A percentile compares a stretch with the other conserved stretches of the same genome.
Conservation (phyloP, 2,329 filamentous ascomycete species). For the Alternaria solani region DNA sequence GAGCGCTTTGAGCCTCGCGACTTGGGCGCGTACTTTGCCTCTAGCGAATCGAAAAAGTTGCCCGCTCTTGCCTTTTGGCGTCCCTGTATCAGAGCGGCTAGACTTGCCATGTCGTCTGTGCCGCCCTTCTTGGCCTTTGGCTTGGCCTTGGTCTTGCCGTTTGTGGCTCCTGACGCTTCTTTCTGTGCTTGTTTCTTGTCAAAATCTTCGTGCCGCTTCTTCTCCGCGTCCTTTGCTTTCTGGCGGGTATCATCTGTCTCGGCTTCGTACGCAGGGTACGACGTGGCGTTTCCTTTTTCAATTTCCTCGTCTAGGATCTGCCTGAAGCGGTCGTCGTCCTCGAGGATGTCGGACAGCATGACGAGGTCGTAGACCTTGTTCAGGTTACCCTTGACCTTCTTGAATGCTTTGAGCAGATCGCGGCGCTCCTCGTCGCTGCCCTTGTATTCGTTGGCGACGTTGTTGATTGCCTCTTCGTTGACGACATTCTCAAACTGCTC, state of each 20-base stretch:
- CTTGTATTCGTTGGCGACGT: slow-evolving; percentile 82
- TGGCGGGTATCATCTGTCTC: slow-evolving; percentile 59
- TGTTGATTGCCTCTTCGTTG: slow-evolving; percentile 75
- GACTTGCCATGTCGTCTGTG: slow-evolving; percentile 44
- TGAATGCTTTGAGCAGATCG: slow-evolving; percentile 80
- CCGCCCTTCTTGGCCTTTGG: slow-evolving; percentile 57
- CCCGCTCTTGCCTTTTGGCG: slow-evolving; percentile 45
- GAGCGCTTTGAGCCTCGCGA: slow-evolving; percentile 57
- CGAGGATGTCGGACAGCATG: slow-evolving; percentile 83
- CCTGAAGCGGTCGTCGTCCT: slow-evolving; percentile 87
- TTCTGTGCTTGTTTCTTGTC: slow-evolving; percentile 61
- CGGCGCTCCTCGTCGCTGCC: slow-evolving; percentile 82
- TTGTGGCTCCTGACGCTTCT: slow-evolving; percentile 63
- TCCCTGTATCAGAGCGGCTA: slow-evolving; percentile 50
- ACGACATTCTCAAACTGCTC: slow-evolving; percentile 82
- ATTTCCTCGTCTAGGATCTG: slow-evolving; percentile 84
- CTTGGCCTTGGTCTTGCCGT: slow-evolving; percentile 33
- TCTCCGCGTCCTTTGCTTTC: slow-evolving; percentile 45
- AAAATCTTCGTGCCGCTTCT: slow-evolving; percentile 50
- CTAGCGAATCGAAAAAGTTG: slow-evolving; percentile 47
- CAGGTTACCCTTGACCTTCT: slow-evolving; percentile 76
- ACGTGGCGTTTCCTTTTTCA: slow-evolving; percentile 69
- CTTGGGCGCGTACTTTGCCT: slow-evolving; percentile 48
- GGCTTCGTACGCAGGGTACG: slow-evolving; percentile 73
- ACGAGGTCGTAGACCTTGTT: slow-evolving; percentile 79